Evolutionary conservation across 352 stramenopile species (phyloP), one percentile per base, ranked within the genome.

Genomic region (Globisporangium alternatum): DNA sequence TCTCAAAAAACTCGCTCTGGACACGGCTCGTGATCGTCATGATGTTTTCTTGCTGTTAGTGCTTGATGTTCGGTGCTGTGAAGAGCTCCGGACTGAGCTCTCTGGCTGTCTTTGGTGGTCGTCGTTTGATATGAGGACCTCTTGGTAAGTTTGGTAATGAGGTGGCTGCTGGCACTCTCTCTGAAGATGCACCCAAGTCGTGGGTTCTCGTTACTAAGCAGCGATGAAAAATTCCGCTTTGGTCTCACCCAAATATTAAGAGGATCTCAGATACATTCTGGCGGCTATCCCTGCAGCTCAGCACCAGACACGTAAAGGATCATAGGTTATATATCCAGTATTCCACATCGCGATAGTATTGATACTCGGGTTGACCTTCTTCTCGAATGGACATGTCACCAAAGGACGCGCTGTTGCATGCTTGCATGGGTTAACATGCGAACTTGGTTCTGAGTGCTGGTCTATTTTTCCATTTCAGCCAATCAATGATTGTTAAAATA

Each of bases 1-100:
- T 44, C 56, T 69, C 64, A 28, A 64, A 64, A 48, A 69, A 65
- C 57, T 69, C 52, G 48, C 57, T 69, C 37, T 62, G 54, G 3
- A 69, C 64, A 25, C 64, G 64, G 31, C 28, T 61, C 25, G 64
- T 69, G 25, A 69, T 69, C 21, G 45, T 56, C 49, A 64, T 69
- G 25, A 22, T 65, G 25, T 2, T 47, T 3, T 8, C 28, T 12
- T 53, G 13, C 17, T 30, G 6, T 6, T 49, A 21, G 2, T 44
- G 48, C 5, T 39, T 43, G 35, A 10, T 39, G 5, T 6, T 48
- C 17, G 31, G 10, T 35, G 37, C 21, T 53, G 39, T 28, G 7
- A 56, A 21, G 28, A 41, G n/a, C 49, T 56, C 28, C 9, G 35
- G 35, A 37, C 49, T 56, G 13, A n/a, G 49, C 31, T 41, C 28